These are phyloP conservation scores for Candida chauliodis DNA, from an alignment of 805 yeast species.

Conservation along the genomic window DNA sequence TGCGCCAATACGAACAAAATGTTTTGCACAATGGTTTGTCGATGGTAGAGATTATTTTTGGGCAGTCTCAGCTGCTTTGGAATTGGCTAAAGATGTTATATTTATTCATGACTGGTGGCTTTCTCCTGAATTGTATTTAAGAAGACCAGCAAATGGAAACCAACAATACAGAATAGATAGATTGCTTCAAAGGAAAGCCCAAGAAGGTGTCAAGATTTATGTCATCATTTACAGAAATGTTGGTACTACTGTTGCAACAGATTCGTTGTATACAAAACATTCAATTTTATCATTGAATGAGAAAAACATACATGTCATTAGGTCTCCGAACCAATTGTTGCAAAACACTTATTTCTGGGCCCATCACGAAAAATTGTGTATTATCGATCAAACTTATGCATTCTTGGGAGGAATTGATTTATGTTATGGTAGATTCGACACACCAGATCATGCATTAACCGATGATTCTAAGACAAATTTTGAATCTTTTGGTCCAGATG, in stretches of 20 bases:
- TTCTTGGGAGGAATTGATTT: constrained; percentile 95
- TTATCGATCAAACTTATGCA: constrained; percentile 83
- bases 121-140: constrained; percentile 85
- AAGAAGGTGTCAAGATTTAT: constrained; percentile 90
- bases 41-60: constrained; percentile 96
- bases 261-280: constrained; percentile 91
- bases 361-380: constrained; percentile 90
- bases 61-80: constrained; percentile 51
- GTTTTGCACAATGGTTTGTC: constrained; percentile 94
- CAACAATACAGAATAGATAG: constrained; percentile 93
- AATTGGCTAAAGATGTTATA: constrained; percentile 42
- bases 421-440: constrained; percentile 94
- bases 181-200: constrained; percentile 81
- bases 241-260: constrained; percentile 88
- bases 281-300: constrained; percentile 78
- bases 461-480: constrained; percentile 59
- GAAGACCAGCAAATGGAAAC: constrained; percentile 93
- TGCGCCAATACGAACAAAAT: constrained; percentile 85
- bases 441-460: constrained; percentile 86
- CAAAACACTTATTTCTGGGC: constrained; percentile 98
- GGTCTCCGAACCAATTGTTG: constrained; percentile 92
- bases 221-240: constrained; percentile 92
- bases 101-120: constrained; percentile 99
- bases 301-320: constrained; percentile 79
- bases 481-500: constrained; percentile 24